Evolutionary conservation across 768 basidiomycete genomes (phyloP), one percentile per base, ranked within the genome.

Genomic region (Melanogaster broomeanus): DNA sequence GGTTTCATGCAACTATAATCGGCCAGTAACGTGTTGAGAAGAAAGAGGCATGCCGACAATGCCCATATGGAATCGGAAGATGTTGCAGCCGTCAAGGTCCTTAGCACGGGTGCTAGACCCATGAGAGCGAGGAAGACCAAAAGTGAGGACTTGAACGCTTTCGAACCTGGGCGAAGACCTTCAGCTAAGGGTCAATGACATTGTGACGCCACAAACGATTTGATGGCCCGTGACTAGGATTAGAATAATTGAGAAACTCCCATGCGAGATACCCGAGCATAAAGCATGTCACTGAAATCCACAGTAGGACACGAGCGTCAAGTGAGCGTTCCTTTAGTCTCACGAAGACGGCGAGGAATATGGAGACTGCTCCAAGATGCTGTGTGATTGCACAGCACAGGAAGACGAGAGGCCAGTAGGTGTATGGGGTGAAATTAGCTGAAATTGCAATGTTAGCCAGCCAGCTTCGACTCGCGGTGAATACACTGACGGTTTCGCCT

Each of bases 11-110:
- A 75, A 53, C 83, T 81, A 66, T 93, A 96, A 70, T 97, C 93
- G 13, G 89, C 89, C 42, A 98, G 73, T 51, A 95, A 73, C 18
- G 85, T 77, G 65, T 95, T 93, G 34, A 97, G 73, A 46, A 83
- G 74, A 68, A 98, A 91, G 39, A 98, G 80, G 45, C 78, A 77
- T 4, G 90, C 90, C n/a, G 93, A 83, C 45, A 98, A 72, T 6
- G 96, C 94, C 93, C 93, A 98, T 57, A 98, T 95, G 25, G 93
- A 93, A 68, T 99, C 97, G 12, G 90, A 90, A 34, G 96, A 97
- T 4, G 95, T 98, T 22, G 95, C 92, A 34, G 91, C 89, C 25
- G 93, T 96, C 63, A 99, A 73, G 6, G 96, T 98, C 62, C 87
- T 83, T 49, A 98, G 75, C 10, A 98, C 89, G 13, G 97, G 97